Conservation (phyloP, 2,329 filamentous ascomycete genomes). For the Zalaria obscura region DNA sequence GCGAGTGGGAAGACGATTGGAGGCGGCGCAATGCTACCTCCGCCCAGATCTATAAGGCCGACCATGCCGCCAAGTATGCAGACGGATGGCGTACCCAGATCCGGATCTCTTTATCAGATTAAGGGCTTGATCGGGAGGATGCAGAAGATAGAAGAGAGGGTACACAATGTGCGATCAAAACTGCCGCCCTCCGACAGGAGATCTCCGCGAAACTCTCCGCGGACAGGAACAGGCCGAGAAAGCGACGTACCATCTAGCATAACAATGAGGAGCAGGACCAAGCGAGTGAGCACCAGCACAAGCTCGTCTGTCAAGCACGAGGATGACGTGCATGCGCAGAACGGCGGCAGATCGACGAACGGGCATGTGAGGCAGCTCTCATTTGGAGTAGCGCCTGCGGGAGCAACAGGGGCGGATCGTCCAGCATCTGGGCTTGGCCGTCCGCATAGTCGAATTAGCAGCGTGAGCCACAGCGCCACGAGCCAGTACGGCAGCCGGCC, state of each 20-base stretch:
- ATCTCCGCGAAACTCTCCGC: conserved; percentile 6
- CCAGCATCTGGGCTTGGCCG: conserved; percentile 32
- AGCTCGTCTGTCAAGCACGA: conserved; percentile 20
- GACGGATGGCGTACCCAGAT: conserved; percentile 35
- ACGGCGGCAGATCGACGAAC: conserved; percentile 10
- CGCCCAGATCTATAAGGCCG: conserved; percentile 17
- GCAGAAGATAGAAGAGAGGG: conserved; percentile 87
- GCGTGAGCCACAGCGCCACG: conserved; percentile 33
- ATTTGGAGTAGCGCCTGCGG: conserved; percentile 27
- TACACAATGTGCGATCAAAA: conserved; percentile 83
- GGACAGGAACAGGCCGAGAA: conserved; percentile 30
- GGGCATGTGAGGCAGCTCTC: conserved; percentile 32
- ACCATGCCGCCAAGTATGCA: conserved; percentile 13
- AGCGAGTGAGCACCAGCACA: conserved; percentile 46
- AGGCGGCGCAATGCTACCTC: conserved; percentile 25
- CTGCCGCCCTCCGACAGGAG: conserved; percentile 73
- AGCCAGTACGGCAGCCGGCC: conserved; percentile 40
- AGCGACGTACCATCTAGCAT: conserved; percentile 39
- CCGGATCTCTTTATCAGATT: conserved; percentile 77
- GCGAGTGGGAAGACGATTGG: conserved; percentile 14
- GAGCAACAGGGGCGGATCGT: conserved; percentile 11
- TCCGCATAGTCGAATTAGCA: conserved; percentile 60
- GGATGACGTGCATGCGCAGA: conserved; percentile 4
- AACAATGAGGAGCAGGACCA: conserved; percentile 50
- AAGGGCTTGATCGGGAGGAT: conserved; percentile 90